Conservation (phyloP, 371 early-diverging fungal species). For the Dentiscutata heterogama region DNA sequence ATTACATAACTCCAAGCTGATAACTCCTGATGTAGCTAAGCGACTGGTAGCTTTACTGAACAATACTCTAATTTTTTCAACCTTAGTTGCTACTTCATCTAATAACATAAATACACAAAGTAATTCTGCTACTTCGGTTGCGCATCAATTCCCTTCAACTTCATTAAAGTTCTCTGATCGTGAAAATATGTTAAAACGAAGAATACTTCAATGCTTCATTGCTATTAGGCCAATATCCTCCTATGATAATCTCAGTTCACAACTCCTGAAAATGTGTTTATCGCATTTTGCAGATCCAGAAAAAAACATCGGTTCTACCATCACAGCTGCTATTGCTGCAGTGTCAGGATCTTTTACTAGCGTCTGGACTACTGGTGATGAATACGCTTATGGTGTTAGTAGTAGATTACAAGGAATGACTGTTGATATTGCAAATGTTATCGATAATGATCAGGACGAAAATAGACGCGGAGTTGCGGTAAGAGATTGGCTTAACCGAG, state of each 20-base stretch:
- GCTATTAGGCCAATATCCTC: constrained; percentile 71
- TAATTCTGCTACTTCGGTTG: constrained; percentile 47
- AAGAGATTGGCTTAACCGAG: constrained; percentile 69
- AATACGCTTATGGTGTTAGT: constrained; percentile 72
- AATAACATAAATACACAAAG: constrained; percentile 53
- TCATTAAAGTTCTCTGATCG: constrained; percentile 67
- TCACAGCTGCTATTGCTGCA: constrained; percentile 62
- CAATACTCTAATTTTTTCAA: constrained; percentile 76
- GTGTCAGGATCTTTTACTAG: constrained; percentile 51
- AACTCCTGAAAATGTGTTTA: constrained; percentile 65
- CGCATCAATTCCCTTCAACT: constrained; percentile 54
- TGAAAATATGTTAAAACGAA: constrained; percentile 68
- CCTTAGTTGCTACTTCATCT: constrained; percentile 67
- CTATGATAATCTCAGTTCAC: constrained; percentile 72
- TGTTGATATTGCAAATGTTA: constrained; percentile 58
- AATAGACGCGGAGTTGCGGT: constrained; percentile 47
- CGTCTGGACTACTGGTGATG: constrained; percentile 69
- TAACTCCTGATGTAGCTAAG: constrained; percentile 83
- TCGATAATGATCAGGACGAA: constrained; percentile 54
- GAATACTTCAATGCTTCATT: constrained; percentile 81
- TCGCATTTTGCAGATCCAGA: constrained; percentile 69
- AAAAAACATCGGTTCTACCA: constrained; percentile 61
- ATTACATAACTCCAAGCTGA: constrained; percentile 73
- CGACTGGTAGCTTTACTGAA: constrained; percentile 82
- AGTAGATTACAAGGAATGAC: constrained; percentile 68